phyloP scores from a whole-genome alignment of 768 basidiomycete genomes.

The Termitomyces sp. region DNA sequence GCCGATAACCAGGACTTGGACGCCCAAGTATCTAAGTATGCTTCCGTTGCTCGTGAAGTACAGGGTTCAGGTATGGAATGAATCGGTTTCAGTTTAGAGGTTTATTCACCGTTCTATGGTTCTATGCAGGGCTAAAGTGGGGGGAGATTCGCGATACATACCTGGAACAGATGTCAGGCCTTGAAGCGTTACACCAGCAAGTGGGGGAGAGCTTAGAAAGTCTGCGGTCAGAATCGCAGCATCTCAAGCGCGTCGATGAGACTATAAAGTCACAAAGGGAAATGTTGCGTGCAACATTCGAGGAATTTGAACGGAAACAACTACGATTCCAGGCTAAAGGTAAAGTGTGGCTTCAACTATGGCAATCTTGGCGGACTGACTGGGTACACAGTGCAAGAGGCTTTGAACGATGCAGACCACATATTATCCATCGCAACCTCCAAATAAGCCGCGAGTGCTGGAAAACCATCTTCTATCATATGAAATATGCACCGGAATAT shows the following conservation, averaged over 20 bases:
- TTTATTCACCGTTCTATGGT: conserved; percentile 1
- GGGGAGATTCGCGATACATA: conserved; percentile 54
- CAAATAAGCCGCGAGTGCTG: conserved; percentile 6
- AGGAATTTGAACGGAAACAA: conserved; percentile 40
- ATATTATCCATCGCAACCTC: conserved; percentile 26
- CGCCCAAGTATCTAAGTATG: conserved; percentile 49
- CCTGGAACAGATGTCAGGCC: conserved; percentile 57
- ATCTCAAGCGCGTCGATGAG: conserved; percentile 39
- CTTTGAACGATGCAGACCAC: conserved; percentile 36
- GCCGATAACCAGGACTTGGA: conserved; percentile 65
- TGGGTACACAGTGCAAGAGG: conserved; percentile 39
- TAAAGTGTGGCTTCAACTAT: conserved; percentile 11
- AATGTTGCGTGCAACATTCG: conserved; percentile 34
- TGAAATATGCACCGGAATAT: background rate
- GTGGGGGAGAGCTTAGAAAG: conserved; percentile 43
- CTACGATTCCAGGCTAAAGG: conserved; percentile 40
- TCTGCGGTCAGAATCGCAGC: conserved; percentile 40
- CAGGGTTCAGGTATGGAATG: conserved; percentile 29
- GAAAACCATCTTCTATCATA: background rate
- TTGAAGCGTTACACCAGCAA: conserved; percentile 53
- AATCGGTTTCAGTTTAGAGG: background rate
- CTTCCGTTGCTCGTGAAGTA: conserved; percentile 34
- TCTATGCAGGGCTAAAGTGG: conserved; percentile 51
- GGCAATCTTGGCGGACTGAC: background rate
- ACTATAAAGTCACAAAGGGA: conserved; percentile 37